These are phyloP conservation scores for Wickerhamiella hasegawae DNA, from an alignment of 805 yeast genomes.

Conservation along the genomic window DNA sequence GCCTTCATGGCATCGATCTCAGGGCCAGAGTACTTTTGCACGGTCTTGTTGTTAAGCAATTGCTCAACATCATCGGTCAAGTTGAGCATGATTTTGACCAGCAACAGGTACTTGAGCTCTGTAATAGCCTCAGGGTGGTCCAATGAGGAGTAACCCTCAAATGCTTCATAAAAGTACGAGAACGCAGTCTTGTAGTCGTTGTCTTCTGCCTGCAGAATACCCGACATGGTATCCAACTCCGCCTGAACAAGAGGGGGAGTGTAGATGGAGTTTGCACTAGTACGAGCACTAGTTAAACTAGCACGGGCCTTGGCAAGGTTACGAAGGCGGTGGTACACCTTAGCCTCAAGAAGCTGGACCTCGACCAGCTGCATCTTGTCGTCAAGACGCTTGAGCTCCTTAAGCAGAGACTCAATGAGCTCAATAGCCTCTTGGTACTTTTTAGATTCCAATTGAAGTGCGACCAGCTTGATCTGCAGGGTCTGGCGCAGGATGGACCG, in stretches of 20 bases:
- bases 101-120: slow-evolving; percentile 79
- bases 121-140: slow-evolving; percentile 38
- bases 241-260: slow-evolving; percentile 92
- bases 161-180: slow-evolving; percentile 88
- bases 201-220: slow-evolving; percentile 90
- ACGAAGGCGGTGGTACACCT: slow-evolving; percentile 79
- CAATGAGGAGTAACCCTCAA: slow-evolving; percentile 72
- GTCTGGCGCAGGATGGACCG: slow-evolving; percentile 81
- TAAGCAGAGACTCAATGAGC: slow-evolving; percentile 53
- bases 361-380: slow-evolving; percentile 92
- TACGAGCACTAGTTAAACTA: slow-evolving; percentile 84
- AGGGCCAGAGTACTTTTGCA: slow-evolving; percentile 56
- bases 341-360: slow-evolving; percentile 81
- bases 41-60: slow-evolving; percentile 58
- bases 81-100: slow-evolving; percentile 87
- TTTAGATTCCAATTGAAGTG: slow-evolving; percentile 50
- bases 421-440: slow-evolving; percentile 53
- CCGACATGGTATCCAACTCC: slow-evolving; percentile 87
- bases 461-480: slow-evolving; percentile 67
- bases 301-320: slow-evolving; percentile 86
- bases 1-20: slow-evolving; percentile 95
- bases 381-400: slow-evolving; percentile 83
- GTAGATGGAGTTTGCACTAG: slow-evolving; percentile 93
- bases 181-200: slow-evolving; percentile 92
- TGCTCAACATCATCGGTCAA: slow-evolving; percentile 71